A percentile compares a stretch with the other conserved stretches of the same genome.
These are phyloP conservation scores for Aureobasidium namibiae DNA, from an alignment of 2,329 filamentous ascomycete genomes.

Conservation along the genomic window DNA sequence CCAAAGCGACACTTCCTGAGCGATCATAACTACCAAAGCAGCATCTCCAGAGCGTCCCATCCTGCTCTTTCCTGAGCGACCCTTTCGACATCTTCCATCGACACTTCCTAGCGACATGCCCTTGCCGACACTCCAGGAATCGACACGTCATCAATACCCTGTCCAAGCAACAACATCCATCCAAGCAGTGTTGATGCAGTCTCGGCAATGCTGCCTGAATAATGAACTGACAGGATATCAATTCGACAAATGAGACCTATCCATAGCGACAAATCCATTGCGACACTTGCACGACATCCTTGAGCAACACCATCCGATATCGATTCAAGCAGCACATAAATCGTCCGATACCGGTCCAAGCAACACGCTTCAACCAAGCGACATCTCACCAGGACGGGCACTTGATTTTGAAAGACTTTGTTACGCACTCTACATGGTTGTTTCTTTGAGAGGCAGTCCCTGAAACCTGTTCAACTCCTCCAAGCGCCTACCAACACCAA, in stretches of 20 bases:
- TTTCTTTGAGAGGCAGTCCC: neutral
- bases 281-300: neutral
- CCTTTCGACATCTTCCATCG: neutral
- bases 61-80: neutral
- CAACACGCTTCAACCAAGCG: neutral
- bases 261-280: neutral
- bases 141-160: neutral
- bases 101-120: neutral
- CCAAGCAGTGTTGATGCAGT: neutral
- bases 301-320: neutral
- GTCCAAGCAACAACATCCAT: neutral
- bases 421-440: neutral
- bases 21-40: slow-evolving; percentile 9
- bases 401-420: neutral
- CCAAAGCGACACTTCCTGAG: slow-evolving; percentile 8
- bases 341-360: neutral
- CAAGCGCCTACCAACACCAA: neutral
- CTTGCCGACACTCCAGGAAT: neutral
- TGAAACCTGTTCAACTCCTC: neutral
- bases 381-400: neutral
- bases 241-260: neutral
- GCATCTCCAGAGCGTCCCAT: neutral
- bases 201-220: neutral
- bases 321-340: neutral
- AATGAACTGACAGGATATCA: neutral